Percentiles rank a stretch among this genome's conserved stretches.
These are phyloP conservation scores for Raddia guianensis DNA, from an alignment of 176 grass and related monocot species.

Conservation along the genomic window DNA sequence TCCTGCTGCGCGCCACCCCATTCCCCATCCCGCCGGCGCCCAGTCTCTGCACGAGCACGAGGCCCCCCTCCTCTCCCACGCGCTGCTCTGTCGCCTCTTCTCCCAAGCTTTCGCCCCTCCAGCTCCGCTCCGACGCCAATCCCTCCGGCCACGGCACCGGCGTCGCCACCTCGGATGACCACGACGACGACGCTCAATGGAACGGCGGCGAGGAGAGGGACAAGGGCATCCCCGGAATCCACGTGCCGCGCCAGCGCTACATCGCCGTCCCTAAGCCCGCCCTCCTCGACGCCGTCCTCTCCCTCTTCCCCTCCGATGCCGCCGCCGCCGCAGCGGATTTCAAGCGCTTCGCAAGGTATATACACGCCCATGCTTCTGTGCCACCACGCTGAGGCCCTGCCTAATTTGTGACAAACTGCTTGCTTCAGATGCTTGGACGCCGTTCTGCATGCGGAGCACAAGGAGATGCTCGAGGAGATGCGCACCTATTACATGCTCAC, in stretches of 20 bases:
- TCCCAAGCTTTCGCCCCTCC: conserved; percentile 29
- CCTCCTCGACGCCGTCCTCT: conserved; percentile 68
- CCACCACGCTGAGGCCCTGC: too few species aligned
- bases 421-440: conserved; percentile 69
- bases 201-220: conserved; percentile 1
- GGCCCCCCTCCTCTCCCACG: conserved; percentile 6
- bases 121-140: conserved; percentile 20
- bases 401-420: not conserved
- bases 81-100: conserved; percentile 27
- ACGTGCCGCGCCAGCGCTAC: conserved; percentile 87
- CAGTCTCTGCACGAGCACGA: not conserved
- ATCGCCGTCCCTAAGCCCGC: conserved; percentile 70
- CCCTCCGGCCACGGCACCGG: not conserved
- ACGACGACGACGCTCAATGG: not conserved
- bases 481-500: conserved; percentile 66
- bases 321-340: conserved; percentile 38
- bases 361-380: not conserved
- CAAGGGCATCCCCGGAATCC: conserved; percentile 56
- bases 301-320: conserved; percentile 47
- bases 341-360: conserved; percentile 57
- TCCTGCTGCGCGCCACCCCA: conserved; percentile 26
- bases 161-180: not conserved
- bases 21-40: not conserved
- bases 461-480: conserved; percentile 88
- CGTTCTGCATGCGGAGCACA: conserved; percentile 93